Evolutionary conservation across 495 filamentous ascomycete genomes (phyloP), one percentile per base, ranked within the genome.

Genomic region (Geoglossum glabrum): DNA sequence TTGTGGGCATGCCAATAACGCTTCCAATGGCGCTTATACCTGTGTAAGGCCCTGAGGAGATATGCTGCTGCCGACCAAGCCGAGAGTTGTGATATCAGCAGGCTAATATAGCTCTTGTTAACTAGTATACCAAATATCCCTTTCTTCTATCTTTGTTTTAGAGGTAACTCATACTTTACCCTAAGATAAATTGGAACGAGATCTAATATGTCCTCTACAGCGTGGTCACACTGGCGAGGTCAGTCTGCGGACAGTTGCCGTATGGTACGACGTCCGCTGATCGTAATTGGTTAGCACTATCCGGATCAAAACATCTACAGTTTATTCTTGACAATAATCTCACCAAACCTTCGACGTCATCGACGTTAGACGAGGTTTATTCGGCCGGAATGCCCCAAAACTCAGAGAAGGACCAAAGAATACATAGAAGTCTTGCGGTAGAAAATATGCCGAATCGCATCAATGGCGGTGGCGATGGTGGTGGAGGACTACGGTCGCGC

Each of bases 61-160:
- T 27, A 9, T 58, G 56, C n/a, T 19, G 3, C 21, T 57, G n/a
- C 54, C 30, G 17, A 56, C 34, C 23, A 8, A 27, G 19, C 56
- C 21, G 45, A 28, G 49, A 27, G 19, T 46, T 56, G 17, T 31
- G 28, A 10, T 45, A n/a, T 21, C 43, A 15, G 19, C 9, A 10
- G 23, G 27, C 60, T 63, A 58, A 59, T 38, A 26, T 15, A 0
- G 31, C 33, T 8, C 19, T n/a, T 52, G 49, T 31, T 45, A 17
- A 30, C 15, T 65, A 95, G 89, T 47, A 73, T 96, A 61, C 90
- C 90, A 8, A 96, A 96, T 66, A 74, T 98, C n/a, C 92, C 92
- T 26, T 97, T 97, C 73, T 96, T 97, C 73, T 99, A 97, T 66
- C 73, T 96, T 19, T 77, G 75, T 1, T 99, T 93, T 69, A 76